Evolutionary conservation across 768 basidiomycete species (phyloP).

Genomic region (Kwoniella europaea): DNA sequence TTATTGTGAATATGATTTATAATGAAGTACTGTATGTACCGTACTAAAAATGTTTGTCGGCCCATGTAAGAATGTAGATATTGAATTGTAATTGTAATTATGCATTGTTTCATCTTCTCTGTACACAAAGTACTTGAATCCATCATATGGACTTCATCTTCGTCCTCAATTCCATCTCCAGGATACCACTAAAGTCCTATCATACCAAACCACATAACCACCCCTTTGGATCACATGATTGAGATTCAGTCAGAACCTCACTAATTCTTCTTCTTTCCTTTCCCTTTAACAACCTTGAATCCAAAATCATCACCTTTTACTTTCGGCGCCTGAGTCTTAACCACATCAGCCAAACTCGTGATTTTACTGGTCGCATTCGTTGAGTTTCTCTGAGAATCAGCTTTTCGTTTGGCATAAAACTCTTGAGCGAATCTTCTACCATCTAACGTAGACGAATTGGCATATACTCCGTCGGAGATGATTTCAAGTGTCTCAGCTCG

Average conservation of each 20-base stretch:
- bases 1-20: no score
- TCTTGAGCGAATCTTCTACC: conserved; percentile 93
- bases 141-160: no score
- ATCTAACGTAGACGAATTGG: conserved; percentile 90
- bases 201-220: background rate
- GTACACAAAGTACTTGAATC: no score
- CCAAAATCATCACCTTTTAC: conserved; percentile 74
- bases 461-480: conserved; percentile 93
- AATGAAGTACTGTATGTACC: no score
- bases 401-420: conserved; percentile 83
- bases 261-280: conserved; percentile 69
- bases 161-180: no score
- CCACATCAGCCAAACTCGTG: conserved; percentile 63
- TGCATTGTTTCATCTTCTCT: no score
- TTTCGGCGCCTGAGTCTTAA: conserved; percentile 82
- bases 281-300: conserved; percentile 93
- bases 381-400: conserved; percentile 64
- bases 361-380: conserved; percentile 8
- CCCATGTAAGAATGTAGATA: no score
- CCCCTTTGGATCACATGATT: no score
- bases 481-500: conserved; percentile 74
- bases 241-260: background rate
- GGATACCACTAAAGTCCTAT: background rate
- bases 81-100: no score
- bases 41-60: no score